A percentile compares a stretch with the other conserved stretches of the same genome.
phyloP scores from a whole-genome alignment of 2,329 filamentous ascomycete genomes.

The Colletotrichum chrysophilum region DNA sequence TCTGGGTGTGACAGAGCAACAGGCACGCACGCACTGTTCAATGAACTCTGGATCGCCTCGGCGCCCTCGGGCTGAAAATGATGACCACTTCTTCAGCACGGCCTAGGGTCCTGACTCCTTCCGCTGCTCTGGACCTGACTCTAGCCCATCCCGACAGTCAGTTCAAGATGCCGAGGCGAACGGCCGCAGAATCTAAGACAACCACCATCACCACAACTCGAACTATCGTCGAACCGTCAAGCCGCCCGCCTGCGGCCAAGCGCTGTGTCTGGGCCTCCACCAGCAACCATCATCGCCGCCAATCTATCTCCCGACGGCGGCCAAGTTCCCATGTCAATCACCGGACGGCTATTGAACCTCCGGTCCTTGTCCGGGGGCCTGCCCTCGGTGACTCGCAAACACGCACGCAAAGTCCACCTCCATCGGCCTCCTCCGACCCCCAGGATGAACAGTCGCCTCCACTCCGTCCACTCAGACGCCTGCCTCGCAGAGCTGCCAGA shows the following conservation, averaged over 20 bases:
- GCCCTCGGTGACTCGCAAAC: neutral
- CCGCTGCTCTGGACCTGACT: neutral
- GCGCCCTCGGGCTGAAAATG: neutral
- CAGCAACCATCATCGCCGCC: neutral
- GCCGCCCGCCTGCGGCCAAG: neutral
- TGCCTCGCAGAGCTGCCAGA: neutral
- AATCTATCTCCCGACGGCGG: neutral
- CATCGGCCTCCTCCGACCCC: constrained; percentile 2
- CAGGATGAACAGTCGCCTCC: neutral
- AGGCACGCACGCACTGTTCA: neutral
- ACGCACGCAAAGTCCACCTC: neutral
- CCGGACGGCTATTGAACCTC: neutral
- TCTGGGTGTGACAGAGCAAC: neutral
- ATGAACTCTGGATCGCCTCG: neutral
- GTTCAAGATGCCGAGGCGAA: neutral
- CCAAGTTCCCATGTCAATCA: neutral
- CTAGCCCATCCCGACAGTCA: neutral
- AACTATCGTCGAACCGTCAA: neutral
- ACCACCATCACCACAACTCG: neutral
- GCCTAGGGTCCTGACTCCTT: neutral
- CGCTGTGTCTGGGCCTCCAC: neutral
- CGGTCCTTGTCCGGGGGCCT: neutral
- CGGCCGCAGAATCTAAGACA: neutral
- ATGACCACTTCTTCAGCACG: neutral
- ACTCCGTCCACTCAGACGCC: neutral